Evolutionary conservation across 352 stramenopile genomes (phyloP), one percentile per base, ranked within the genome.

Genomic region (Phytopythium litorale): DNA sequence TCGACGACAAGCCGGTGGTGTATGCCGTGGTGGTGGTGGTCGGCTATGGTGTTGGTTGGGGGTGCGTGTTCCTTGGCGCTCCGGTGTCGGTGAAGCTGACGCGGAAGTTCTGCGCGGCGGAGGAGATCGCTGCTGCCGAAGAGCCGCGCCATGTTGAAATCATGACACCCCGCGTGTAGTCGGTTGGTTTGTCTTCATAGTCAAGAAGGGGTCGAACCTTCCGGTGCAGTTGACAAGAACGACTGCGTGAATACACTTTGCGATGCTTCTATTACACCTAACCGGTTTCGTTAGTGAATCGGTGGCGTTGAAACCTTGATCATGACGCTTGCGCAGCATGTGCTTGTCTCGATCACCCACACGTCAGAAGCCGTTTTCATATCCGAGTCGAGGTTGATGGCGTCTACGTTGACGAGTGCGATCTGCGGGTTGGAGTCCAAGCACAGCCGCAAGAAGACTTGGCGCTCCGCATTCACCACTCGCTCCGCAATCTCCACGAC

Each of bases 331-430:
- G 80, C 73, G 50, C 83, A 92, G 60, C 84, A 87, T 6, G 80
- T 88, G 58, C 78, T 90, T 8, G 83, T 92, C 61, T 92, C 83
- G 40, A 92, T 92, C 37, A 92, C 76, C 79, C 81, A 92, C 52
- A 78, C 63, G 4, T 62, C 50, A 12, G 19, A 51, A 45, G 46
- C 18, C 38, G 15, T 46, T 32, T 58, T 42, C 15, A n/a, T 43
- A 48, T 59, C 48, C n/a, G 11, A 12, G 28, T 23, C 32, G 12
- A 1, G 25, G 0, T 38, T 11, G 7, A 35, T 30, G 33, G 19
- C 43, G 13, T 33, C 11, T 18, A 56, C 37, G 12, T 4, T 30
- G 32, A 64, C 54, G 9, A 73, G 21, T 7, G 28, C 21, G 18
- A 56, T 38, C 9, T 56, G 50, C 3, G n/a, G 19, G 23, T 53